A percentile compares a stretch with the other conserved stretches of the same genome.
phyloP scores from a whole-genome alignment of 345 rosid species.

The Populus tremula region DNA sequence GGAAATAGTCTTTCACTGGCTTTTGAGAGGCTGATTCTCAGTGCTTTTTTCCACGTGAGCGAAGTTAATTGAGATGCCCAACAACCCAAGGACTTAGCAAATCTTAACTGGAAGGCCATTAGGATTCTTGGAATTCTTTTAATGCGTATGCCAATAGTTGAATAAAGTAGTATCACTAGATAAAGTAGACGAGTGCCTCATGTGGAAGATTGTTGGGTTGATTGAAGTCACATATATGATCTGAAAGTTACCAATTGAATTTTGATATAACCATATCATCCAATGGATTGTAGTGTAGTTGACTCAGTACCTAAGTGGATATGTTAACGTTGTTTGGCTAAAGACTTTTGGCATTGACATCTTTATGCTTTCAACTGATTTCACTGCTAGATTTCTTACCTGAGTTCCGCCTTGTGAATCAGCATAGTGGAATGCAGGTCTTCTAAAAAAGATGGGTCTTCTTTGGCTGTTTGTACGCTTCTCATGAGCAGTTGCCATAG shows the following conservation, averaged over 20 bases:
- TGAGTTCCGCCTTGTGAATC: constrained; percentile 27
- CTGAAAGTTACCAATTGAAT: background rate
- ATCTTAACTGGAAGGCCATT: background rate
- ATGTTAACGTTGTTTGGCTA: constrained; percentile 11
- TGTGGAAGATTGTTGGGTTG: background rate
- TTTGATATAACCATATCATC: background rate
- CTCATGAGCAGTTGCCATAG: constrained; percentile 10
- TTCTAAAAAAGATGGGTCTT: constrained; percentile 18
- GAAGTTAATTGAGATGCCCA: constrained; percentile 1
- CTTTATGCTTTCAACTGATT: constrained; percentile 19
- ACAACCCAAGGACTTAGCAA: background rate
- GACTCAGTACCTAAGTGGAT: background rate
- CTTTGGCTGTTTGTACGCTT: constrained; percentile 14
- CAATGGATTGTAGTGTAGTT: background rate
- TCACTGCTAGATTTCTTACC: constrained; percentile 30
- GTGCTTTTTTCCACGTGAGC: background rate
- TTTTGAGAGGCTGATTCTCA: background rate
- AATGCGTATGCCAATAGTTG: background rate
- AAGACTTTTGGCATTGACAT: constrained; percentile 17
- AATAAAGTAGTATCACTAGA: constrained; percentile 1
- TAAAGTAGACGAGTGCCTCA: background rate
- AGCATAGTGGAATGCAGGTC: constrained; percentile 30
- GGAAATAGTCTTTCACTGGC: background rate
- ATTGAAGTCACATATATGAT: background rate
- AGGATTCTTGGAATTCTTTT: background rate